A percentile compares a stretch with the other conserved stretches of the same genome.
Conservation (phyloP, 257 asterid genomes). For the Nicotiana undulata region DNA sequence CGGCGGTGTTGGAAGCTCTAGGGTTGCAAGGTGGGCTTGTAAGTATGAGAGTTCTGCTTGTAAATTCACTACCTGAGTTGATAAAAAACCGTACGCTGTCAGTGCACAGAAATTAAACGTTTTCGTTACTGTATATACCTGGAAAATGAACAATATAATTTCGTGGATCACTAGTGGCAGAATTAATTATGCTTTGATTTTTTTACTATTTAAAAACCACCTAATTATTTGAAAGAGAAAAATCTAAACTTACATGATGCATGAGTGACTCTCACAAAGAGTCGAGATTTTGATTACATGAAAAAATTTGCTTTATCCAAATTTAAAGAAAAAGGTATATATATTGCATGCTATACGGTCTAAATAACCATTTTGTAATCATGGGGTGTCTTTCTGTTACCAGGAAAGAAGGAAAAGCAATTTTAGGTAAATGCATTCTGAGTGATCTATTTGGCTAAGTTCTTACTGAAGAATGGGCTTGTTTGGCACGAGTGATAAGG, state of each 20-base stretch:
- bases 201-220: not conserved
- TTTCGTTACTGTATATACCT: not conserved
- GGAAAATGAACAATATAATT: not conserved
- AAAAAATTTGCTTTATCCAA: not conserved
- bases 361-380: not conserved
- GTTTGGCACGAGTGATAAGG: too few relatives aligned
- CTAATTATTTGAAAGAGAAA: not conserved
- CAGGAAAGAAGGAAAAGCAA: not conserved
- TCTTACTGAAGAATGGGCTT: not conserved
- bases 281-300: not conserved
- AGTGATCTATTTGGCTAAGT: not conserved
- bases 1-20: constrained; percentile 69
- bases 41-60: constrained; percentile 73
- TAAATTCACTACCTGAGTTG: constrained; percentile 60
- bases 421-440: not conserved
- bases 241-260: not conserved
- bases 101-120: not conserved
- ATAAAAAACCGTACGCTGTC: not conserved
- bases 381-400: not conserved
- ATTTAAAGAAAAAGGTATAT: not conserved
- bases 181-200: not conserved
- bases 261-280: not conserved
- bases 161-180: not conserved
- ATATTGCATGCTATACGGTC: not conserved
- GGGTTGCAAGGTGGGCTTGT: constrained; percentile 69